These are phyloP conservation scores for Crassisporium funariophilum DNA, from an alignment of 768 basidiomycete species.

Conservation along the genomic window DNA sequence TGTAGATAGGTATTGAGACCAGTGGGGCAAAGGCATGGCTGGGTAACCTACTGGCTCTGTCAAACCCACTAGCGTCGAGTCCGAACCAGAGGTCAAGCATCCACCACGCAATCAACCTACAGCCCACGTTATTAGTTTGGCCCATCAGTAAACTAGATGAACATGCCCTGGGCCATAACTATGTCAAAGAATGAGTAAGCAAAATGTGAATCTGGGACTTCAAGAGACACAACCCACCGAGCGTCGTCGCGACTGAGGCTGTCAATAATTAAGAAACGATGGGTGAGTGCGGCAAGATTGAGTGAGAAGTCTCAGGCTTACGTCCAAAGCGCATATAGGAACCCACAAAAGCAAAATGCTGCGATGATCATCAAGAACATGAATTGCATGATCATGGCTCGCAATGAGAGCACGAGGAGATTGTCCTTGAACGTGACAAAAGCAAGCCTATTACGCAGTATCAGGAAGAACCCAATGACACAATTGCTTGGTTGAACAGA, in stretches of 20 bases:
- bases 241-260: constrained; percentile 67
- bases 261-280: constrained; percentile 5
- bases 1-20: constrained; percentile 21
- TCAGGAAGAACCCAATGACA: neutral
- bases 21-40: neutral
- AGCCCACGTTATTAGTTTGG: constrained; percentile 5
- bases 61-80: constrained; percentile 90
- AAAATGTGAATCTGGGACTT: neutral
- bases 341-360: constrained; percentile 89
- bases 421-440: constrained; percentile 88
- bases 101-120: constrained; percentile 82
- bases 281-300: neutral
- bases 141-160: neutral
- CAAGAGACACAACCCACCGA: constrained; percentile 39
- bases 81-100: constrained; percentile 94
- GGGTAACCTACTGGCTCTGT: constrained; percentile 65
- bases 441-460: constrained; percentile 64
- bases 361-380: constrained; percentile 81
- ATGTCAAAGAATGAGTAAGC: neutral
- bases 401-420: constrained; percentile 76
- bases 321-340: constrained; percentile 93
- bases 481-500: constrained; percentile 22
- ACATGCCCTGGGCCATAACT: constrained; percentile 36
- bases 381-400: constrained; percentile 95
- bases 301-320: constrained; percentile 42